These are phyloP conservation scores for Pelargonium australe DNA, from an alignment of 441 rosid species.

Conservation along the genomic window DNA sequence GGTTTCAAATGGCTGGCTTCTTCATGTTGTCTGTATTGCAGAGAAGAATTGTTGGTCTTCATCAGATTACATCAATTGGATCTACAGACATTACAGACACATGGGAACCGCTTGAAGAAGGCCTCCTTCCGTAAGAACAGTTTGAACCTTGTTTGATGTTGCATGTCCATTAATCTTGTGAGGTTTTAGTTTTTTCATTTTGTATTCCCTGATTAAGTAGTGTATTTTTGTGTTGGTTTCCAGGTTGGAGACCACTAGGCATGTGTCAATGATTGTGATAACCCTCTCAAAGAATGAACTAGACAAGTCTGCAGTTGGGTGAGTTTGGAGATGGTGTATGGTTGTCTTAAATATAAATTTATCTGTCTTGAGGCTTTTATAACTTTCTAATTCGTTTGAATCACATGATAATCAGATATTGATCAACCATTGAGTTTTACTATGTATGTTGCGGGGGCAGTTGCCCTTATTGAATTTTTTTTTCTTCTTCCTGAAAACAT, in stretches of 20 bases:
- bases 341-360: too few relatives aligned
- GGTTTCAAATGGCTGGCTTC: not conserved
- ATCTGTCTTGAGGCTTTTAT: too few relatives aligned
- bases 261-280: constrained; percentile 81
- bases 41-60: constrained; percentile 89
- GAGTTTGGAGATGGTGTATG: not conserved
- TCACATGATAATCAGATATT: too few relatives aligned
- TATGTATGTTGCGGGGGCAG: too few relatives aligned
- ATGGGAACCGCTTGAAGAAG: constrained; percentile 97
- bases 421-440: too few relatives aligned
- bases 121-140: constrained; percentile 79
- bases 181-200: not conserved
- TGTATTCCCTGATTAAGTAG: too few relatives aligned
- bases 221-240: not conserved
- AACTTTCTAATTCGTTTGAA: too few relatives aligned
- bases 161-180: not conserved
- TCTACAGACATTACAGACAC: constrained; percentile 83
- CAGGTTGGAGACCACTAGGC: constrained; percentile 90
- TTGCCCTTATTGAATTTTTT: too few relatives aligned
- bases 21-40: constrained; percentile 16
- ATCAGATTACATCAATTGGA: constrained; percentile 69
- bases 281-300: constrained; percentile 70
- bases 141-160: not conserved
- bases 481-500: too few relatives aligned
- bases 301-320: constrained; percentile 66